Percentiles rank a stretch among this genome's conserved stretches.
Evolutionary conservation across 1,139 yeast genomes (phyloP).

Genomic region (Hemisphaericaspora lyxosophila): DNA sequence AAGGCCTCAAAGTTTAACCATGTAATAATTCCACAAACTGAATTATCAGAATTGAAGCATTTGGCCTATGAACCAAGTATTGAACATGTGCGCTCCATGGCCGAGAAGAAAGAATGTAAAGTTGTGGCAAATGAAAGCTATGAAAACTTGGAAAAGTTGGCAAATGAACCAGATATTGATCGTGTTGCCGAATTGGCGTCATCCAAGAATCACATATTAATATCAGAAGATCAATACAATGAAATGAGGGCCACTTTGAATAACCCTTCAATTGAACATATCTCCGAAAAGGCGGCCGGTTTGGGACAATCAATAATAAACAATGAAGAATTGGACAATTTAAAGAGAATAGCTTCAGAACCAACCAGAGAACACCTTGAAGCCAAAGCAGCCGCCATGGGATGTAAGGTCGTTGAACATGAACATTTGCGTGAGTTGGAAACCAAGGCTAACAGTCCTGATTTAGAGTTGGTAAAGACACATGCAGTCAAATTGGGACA

Average conservation of each 20-base stretch:
- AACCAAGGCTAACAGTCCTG: conserved; percentile 12
- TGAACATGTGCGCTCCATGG: conserved; percentile 16
- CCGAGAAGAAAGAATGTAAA: conserved; percentile 16
- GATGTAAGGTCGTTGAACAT: conserved; percentile 13
- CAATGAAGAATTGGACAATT: conserved; percentile 15
- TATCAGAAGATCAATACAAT: conserved; percentile 18
- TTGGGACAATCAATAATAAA: conserved; percentile 20
- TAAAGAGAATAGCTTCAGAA: conserved; percentile 19
- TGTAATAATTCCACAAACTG: conserved; percentile 5
- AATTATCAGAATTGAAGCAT: conserved; percentile 15
- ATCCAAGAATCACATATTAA: conserved; percentile 22
- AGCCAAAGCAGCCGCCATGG: conserved; percentile 14
- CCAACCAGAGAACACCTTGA: conserved; percentile 15
- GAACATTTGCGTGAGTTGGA: conserved; percentile 13
- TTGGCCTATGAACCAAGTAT: conserved; percentile 18
- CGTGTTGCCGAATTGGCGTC: conserved; percentile 24
- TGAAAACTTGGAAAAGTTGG: conserved; percentile 10
- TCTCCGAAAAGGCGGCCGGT: conserved; percentile 9
- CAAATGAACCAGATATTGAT: conserved; percentile 25
- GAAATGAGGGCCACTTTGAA: conserved; percentile 9
- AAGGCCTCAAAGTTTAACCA: conserved; percentile 19
- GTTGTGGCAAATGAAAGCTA: conserved; percentile 10
- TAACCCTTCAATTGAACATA: conserved; percentile 16
- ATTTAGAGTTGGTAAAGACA: conserved; percentile 5
- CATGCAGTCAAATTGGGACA: conserved; percentile 14